Percentiles rank a stretch among this genome's conserved stretches.
These are phyloP conservation scores for Nakazawaea ernobii DNA, from an alignment of 805 yeast species.

Conservation along the genomic window DNA sequence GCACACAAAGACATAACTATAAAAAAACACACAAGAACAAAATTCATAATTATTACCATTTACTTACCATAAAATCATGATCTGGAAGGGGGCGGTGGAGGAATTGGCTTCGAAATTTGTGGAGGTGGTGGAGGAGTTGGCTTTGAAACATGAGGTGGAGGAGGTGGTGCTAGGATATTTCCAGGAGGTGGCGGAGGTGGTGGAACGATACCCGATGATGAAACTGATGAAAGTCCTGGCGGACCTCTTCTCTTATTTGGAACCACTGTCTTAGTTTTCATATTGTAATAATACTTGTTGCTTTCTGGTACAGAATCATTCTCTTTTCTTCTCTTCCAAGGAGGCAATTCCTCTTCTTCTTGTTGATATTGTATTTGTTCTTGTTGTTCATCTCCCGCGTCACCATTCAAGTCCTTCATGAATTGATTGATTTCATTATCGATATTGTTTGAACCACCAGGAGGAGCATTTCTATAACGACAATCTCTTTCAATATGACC, in stretches of 20 bases:
- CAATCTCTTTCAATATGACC: constrained; percentile 94
- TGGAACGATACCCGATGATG: constrained; percentile 12
- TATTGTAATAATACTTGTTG: neutral
- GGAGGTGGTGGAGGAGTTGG: constrained; percentile 18
- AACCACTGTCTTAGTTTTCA: neutral
- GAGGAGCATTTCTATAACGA: constrained; percentile 17
- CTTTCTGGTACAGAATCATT: neutral
- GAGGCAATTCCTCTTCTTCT: constrained; percentile 6
- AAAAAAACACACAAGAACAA: neutral
- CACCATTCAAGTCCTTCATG: constrained; percentile 42
- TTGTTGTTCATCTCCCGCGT: constrained; percentile 10
- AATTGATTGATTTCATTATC: constrained; percentile 46
- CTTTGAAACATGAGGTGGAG: constrained; percentile 13
- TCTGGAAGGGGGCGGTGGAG: constrained; percentile 22
- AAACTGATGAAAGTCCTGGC: constrained; percentile 15
- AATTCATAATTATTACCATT: too few species aligned
- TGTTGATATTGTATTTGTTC: constrained; percentile 13
- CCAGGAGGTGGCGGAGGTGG: constrained; percentile 22
- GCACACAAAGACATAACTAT: neutral
- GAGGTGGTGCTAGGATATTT: constrained; percentile 13
- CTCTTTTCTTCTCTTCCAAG: constrained; percentile 15
- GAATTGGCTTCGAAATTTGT: constrained; percentile 17
- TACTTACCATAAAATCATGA: neutral
- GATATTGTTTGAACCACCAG: constrained; percentile 11
- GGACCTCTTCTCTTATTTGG: constrained; percentile 14